Base-by-base conservation (phyloP, 306 rosid genomes). In the Begonia masoniana region DNA sequence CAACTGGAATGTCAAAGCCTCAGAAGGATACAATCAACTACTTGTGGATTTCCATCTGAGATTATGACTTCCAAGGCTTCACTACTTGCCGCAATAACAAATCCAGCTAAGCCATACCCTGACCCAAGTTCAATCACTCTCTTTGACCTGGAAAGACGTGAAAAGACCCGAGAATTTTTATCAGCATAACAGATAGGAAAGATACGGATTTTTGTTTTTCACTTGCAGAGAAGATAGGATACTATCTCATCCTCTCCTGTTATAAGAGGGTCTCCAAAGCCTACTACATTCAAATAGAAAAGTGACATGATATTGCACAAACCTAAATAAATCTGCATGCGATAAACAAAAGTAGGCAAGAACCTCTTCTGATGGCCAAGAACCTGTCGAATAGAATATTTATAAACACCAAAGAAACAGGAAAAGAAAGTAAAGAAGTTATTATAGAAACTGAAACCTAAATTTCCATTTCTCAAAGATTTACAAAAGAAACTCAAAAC, bases 341-440 rank as follows among this genome's bases (percentile, higher is more conserved):
- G 76, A 75, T 74, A 78, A 68, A 71, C 94, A 83, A 75, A 76
- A 85, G 61, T 78, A 81, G 41, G 96, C 94, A 67, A 91, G 97
- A 62, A 81, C 88, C 59, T 85, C 94, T 81, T 91, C 97, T 56
- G 96, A 85, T 5, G 97, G 97, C 97, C 97, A 91, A 72, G 74
- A 82, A 78, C 97, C 97, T 89, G 78, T 46, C 71, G 45, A 75
- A 58, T 52, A 62, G 57, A 12, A 49, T 45, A 53, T 31, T 10
- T 24, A 63, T 47, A 57, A 50, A 54, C 48, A 31, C 7, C 39
- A 31, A 31, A 31, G 7, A 31, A 31, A 5, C 39, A 31, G 9
- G 39, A 31, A 31, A 31, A 6, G 39, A 5, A 31, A 31, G 39
- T 31, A 31, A 31, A 31, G 39, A 31, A 31, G 39, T 31, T 31